Percentiles rank a stretch among this genome's conserved stretches.
phyloP scores from a whole-genome alignment of 331 rosid species.

The Pyrus hybrid region DNA sequence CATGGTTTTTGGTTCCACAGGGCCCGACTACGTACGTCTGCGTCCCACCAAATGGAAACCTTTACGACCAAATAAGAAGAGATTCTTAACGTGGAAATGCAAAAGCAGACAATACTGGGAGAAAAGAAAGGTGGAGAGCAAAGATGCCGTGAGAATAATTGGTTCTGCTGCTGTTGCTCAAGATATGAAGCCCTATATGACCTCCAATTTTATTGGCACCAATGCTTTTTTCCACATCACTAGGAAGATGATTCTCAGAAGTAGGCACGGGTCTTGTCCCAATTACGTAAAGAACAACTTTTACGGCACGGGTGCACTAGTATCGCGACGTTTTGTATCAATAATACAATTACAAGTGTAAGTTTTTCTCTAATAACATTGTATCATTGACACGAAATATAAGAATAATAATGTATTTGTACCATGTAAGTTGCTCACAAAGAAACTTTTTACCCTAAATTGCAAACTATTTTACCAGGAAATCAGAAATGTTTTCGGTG shows the following conservation, averaged over 20 bases:
- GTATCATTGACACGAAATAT: too few relatives aligned
- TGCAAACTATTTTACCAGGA: background rate
- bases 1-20: slow-evolving; percentile 19
- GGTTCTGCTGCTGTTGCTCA: background rate
- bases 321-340: fast-evolving
- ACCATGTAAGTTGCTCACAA: background rate
- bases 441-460: background rate
- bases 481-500: background rate
- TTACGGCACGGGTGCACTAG: fast-evolving
- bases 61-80: slow-evolving; percentile 26
- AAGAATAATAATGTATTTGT: fast-evolving
- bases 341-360: too few relatives aligned
- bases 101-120: slow-evolving; percentile 11
- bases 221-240: slow-evolving; percentile 20
- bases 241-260: slow-evolving; percentile 29
- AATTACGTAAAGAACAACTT: background rate
- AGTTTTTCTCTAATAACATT: too few relatives aligned
- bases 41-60: slow-evolving; percentile 5
- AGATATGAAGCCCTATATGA: slow-evolving; percentile 17
- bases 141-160: slow-evolving; percentile 57
- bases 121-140: slow-evolving; percentile 56
- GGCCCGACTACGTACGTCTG: slow-evolving; percentile 18
- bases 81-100: slow-evolving; percentile 10
- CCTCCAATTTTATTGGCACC: slow-evolving; percentile 32
- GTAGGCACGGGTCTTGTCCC: slow-evolving; percentile 9